Base-by-base conservation (phyloP, 2,329 filamentous ascomycete genomes). In the Cadophora malorum region DNA sequence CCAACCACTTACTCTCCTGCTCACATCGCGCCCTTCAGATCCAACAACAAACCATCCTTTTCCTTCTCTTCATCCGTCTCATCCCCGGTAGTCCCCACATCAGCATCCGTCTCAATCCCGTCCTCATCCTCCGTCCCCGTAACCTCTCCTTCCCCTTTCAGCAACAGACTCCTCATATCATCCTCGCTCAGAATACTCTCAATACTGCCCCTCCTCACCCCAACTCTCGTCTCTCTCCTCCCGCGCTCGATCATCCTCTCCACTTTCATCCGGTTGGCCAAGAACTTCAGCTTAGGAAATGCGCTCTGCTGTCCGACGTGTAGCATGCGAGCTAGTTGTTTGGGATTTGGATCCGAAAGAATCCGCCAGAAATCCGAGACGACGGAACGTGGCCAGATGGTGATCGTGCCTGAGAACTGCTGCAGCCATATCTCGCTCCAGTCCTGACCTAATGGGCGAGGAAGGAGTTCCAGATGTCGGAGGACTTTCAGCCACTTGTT, bases 341-440 rank as follows among this genome's bases (percentile, higher is more conserved):
- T 83, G 3, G 90, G 83, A 52, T 88, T 90, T 0, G 96, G 96
- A 76, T 99, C 96, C 0, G 90, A 89, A 1, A 99, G 85, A 69
- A 99, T 97, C 74, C 92, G 88, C 77, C 86, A 89, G 78, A 97
- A 96, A 80, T 99, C 96, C 1, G 88, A 91, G 1, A 88, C 81
- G 3, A 89, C 82, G 14, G 89, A 90, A 78, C 94, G 93, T 8
- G 96, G 96, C 94, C 95, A 98, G 76, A 99, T 94, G 14, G 96
- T 99, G 71, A 98, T 91, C 10, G 93, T 98, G 33, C 96, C 96
- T 71, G 91, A 91, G 79, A 99, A 99, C 67, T 94, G 89, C 79
- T 99, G 96, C 59, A 99, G 86, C 92, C 95, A 99, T 25, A 99
- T 89, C 79, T 97, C 92, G 67, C 91, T 94, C 96, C 96, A 99